Evolutionary conservation across 176 grass and related monocot species (phyloP).

Genomic region (Guadua angustifolia): DNA sequence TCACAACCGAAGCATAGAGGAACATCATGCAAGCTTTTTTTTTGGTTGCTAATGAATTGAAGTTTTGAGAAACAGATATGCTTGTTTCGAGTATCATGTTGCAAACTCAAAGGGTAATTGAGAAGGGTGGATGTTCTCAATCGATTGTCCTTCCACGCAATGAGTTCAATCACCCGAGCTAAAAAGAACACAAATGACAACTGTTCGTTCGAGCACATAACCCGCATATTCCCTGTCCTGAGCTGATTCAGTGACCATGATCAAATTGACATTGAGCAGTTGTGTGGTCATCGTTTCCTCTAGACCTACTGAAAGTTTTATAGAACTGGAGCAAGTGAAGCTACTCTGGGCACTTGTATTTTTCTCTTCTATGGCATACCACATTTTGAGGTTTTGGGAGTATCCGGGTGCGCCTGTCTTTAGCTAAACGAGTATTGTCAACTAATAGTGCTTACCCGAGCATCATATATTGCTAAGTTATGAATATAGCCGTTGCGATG

Average conservation of each 20-base stretch:
- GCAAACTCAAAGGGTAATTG: constrained; percentile 76
- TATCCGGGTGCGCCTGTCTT: too few relatives aligned
- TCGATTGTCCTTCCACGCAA: constrained; percentile 78
- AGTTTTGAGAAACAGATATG: too few relatives aligned
- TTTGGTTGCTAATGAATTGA: too few relatives aligned
- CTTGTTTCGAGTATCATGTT: constrained; percentile 78
- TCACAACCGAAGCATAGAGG: too few relatives aligned
- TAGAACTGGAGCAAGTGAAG: constrained; percentile 40
- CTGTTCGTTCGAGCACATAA: constrained; percentile 76
- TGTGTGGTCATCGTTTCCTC: background rate
- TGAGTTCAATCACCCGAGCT: constrained; percentile 96
- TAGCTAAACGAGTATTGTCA: background rate
- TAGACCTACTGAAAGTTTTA: background rate
- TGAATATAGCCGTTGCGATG: too few relatives aligned
- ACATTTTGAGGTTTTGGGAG: background rate
- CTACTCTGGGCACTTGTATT: too few relatives aligned
- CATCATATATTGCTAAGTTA: background rate
- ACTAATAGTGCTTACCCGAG: background rate
- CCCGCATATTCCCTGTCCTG: constrained; percentile 82
- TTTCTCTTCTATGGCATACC: background rate
- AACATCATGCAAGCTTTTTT: too few relatives aligned
- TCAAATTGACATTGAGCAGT: constrained; percentile 13
- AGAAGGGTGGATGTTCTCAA: constrained; percentile 68
- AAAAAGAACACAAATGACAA: constrained; percentile 86
- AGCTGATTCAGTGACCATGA: constrained; percentile 59